A percentile compares a stretch with the other conserved stretches of the same genome.
phyloP scores from a whole-genome alignment of 345 rosid genomes.

The Citrus reticulata region DNA sequence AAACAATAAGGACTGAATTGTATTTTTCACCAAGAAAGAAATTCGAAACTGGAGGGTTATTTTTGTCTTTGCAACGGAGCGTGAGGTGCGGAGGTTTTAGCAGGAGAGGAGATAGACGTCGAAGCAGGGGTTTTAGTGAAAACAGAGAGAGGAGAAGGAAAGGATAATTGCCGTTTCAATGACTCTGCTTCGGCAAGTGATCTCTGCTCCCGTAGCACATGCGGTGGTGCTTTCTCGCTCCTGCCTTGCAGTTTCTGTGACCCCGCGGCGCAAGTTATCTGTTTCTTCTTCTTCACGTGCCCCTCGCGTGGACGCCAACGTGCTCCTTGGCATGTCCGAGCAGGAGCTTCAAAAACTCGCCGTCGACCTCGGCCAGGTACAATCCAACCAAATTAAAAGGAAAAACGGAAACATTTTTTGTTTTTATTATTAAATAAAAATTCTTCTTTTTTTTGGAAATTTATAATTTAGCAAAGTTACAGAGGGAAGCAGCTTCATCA shows the following conservation, averaged over 20 bases:
- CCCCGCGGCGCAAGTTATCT: conserved; percentile 30
- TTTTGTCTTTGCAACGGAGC: not conserved
- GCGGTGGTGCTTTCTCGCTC: conserved; percentile 34
- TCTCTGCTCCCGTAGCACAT: conserved; percentile 56
- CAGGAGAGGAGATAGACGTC: not conserved
- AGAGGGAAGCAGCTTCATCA: conserved; percentile 96
- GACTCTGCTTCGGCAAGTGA: conserved; percentile 58
- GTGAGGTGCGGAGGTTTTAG: conserved; percentile 25
- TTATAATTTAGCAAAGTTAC: conserved; percentile 57
- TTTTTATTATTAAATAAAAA: not conserved
- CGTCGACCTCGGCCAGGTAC: conserved; percentile 75
- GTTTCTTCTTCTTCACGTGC: conserved; percentile 33
- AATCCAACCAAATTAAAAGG: not conserved
- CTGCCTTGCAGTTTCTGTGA: conserved; percentile 17
- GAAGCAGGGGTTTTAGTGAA: conserved; percentile 21
- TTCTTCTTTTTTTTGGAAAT: not conserved
- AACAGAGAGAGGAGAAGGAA: conserved; percentile 13
- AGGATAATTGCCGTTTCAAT: conserved; percentile 44
- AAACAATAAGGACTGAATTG: too few species aligned
- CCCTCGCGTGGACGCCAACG: conserved; percentile 51
- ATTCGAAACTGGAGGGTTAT: not conserved
- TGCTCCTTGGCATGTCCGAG: conserved; percentile 92
- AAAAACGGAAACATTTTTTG: too few species aligned
- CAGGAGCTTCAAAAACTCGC: conserved; percentile 85
- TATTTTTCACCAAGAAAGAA: too few species aligned